phyloP scores from a whole-genome alignment of 2,329 filamentous ascomycete genomes.

The Didymella pinodella region DNA sequence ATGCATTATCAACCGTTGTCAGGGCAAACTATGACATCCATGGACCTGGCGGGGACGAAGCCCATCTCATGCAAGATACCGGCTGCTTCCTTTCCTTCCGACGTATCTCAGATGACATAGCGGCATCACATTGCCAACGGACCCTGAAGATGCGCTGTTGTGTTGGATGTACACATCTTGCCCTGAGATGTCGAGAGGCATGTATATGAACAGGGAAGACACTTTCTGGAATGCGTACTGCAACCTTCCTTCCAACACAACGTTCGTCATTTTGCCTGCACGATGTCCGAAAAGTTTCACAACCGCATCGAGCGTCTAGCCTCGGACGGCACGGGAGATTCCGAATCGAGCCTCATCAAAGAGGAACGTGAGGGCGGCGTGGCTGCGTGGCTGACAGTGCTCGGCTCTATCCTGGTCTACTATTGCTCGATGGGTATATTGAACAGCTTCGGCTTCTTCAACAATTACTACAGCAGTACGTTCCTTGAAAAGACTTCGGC shows the following conservation, averaged over 20 bases:
- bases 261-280: conserved; percentile 19
- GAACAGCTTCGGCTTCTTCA: conserved; percentile 56
- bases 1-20: conserved; percentile 16
- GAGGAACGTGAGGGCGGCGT: conserved; percentile 25
- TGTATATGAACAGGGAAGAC: conserved; percentile 22
- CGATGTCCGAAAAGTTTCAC: conserved; percentile 28
- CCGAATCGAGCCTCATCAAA: conserved; percentile 38
- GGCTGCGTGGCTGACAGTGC: conserved; percentile 46
- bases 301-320: conserved; percentile 17
- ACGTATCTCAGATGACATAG: conserved; percentile 23
- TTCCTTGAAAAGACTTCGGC: conserved; percentile 44
- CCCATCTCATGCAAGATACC: conserved; percentile 18
- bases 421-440: conserved; percentile 53
- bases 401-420: conserved; percentile 49
- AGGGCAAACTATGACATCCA: conserved; percentile 7
- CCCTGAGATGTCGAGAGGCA: conserved; percentile 12
- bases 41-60: neutral
- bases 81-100: conserved; percentile 17
- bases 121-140: conserved; percentile 19
- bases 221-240: conserved; percentile 18
- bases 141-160: conserved; percentile 15
- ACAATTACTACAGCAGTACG: conserved; percentile 54
- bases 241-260: conserved; percentile 9
- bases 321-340: conserved; percentile 25
- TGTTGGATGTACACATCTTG: conserved; percentile 8